A percentile compares a stretch with the other conserved stretches of the same genome.
Evolutionary conservation across 495 filamentous ascomycete species (phyloP).

Genomic region (Rostrohypoxylon terebratum): DNA sequence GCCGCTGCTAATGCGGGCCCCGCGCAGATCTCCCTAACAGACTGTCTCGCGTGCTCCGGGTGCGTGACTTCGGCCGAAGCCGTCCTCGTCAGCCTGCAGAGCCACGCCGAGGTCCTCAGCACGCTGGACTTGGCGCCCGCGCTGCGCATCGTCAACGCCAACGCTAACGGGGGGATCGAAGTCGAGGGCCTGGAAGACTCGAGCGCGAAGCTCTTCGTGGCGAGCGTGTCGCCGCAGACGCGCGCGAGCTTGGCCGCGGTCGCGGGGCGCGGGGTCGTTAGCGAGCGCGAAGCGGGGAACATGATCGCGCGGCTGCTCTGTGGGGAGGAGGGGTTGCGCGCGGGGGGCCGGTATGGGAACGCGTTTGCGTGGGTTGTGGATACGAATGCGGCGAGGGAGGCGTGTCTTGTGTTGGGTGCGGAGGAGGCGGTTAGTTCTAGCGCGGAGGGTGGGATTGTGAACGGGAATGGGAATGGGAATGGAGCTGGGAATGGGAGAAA

Average conservation of each 20-base stretch:
- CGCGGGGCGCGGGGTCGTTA: slow-evolving; percentile 78
- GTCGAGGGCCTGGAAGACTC: slow-evolving; percentile 53
- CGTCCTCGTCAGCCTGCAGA: slow-evolving; percentile 91
- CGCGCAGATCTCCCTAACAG: slow-evolving; percentile 94
- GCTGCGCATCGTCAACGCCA: slow-evolving; percentile 53
- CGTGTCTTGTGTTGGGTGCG: slow-evolving; percentile 80
- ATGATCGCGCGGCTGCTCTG: slow-evolving; percentile 87
- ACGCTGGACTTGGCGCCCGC: slow-evolving; percentile 76
- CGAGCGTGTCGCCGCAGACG: slow-evolving; percentile 90
- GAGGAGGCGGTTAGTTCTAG: slow-evolving; percentile 71
- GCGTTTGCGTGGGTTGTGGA: slow-evolving; percentile 89
- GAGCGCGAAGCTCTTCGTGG: slow-evolving; percentile 81
- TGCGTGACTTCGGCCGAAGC: slow-evolving; percentile 98
- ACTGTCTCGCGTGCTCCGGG: slow-evolving; percentile 96
- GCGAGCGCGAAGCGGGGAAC: slow-evolving; percentile 75
- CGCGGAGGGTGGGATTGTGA: neutral
- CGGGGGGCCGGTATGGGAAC: slow-evolving; percentile 75
- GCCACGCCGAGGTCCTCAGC: slow-evolving; percentile 87
- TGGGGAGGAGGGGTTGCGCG: slow-evolving; percentile 73
- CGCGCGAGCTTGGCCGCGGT: slow-evolving; percentile 88
- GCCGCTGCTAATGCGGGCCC: slow-evolving; percentile 58
- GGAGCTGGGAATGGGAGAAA: neutral
- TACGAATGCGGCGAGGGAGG: slow-evolving; percentile 82
- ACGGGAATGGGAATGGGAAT: neutral
- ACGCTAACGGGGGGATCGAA: slow-evolving; percentile 32